These are phyloP conservation scores for Salvia hispanica DNA, from an alignment of 257 asterid genomes.

Conservation along the genomic window DNA sequence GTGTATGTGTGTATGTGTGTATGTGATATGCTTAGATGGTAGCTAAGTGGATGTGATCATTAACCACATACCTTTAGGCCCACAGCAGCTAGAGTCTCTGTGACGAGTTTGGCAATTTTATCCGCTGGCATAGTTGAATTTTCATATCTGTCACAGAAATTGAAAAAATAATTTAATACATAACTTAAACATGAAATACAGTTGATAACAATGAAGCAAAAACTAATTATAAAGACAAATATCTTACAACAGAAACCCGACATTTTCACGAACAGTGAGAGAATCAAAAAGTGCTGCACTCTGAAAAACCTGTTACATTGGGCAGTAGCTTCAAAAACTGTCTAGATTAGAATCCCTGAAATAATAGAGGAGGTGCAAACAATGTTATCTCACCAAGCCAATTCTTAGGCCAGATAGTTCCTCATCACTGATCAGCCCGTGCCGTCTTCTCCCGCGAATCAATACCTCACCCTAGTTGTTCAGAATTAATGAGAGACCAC, in stretches of 20 bases:
- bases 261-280: constrained; percentile 93
- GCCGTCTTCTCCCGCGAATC: constrained; percentile 83
- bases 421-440: constrained; percentile 92
- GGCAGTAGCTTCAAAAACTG: constrained; percentile 34
- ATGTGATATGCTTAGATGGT: background rate
- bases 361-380: constrained; percentile 12
- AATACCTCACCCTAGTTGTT: constrained; percentile 85
- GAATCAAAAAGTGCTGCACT: constrained; percentile 99
- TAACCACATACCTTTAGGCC: constrained; percentile 80
- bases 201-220: constrained; percentile 10
- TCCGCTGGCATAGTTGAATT: constrained; percentile 87
- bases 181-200: constrained; percentile 2
- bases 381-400: constrained; percentile 76
- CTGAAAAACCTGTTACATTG: constrained; percentile 80
- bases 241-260: constrained; percentile 94
- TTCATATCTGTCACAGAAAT: constrained; percentile 64
- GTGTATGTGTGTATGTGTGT: too few species aligned
- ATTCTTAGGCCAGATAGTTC: constrained; percentile 96
- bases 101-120: constrained; percentile 79
- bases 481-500: constrained; percentile 31
- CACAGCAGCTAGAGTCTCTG: constrained; percentile 95
- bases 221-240: constrained; percentile 20
- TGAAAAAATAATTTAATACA: constrained; percentile 8
- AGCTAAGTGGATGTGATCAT: constrained; percentile 18
- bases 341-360: constrained; percentile 21